Evolutionary conservation across 805 yeast species (phyloP), one percentile per base, ranked within the genome.

Genomic region (Barnettozyma wickerhamii): DNA sequence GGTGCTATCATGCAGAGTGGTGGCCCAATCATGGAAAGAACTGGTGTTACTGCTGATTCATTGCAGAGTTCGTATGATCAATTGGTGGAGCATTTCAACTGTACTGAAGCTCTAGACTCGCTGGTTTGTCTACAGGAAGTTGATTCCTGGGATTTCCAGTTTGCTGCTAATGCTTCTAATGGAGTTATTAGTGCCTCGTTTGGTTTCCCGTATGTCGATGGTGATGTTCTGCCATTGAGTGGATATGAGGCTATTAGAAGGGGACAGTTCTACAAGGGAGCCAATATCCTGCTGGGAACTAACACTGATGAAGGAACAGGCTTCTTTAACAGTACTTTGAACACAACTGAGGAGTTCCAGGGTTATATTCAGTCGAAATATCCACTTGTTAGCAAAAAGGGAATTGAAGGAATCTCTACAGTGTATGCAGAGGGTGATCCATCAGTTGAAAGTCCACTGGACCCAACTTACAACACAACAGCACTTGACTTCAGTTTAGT

Each of bases 1-100:
- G 53, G 53, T 41, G 53, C 45, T 12, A 45, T 47, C 15, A 37
- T 47, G 48, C 47, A 49, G 27, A 30, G 40, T 38, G 53, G 53
- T 10, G 33, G 41, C 5, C 32, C 39, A 5, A 34, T 47, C 20
- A 27, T 40, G 36, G 17, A 40, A 9, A 14, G 15, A 14, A 33
- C 36, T 15, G 41, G 37, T 15, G 20, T 33, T 27, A 24, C 6
- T 15, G 35, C 44, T n/a, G 47, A 42, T 4, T 35, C 37, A 19
- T 18, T 14, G 10, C 40, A 35, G 14, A 30, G 19, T 2, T 30
- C 19, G 10, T 48, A 36, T 23, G 37, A 44, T 6, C 35, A 20
- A 4, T 14, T 48, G 18, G 43, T 39, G 13, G 42, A 39, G 18
- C 28, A 46, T 23, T 33, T 41, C 36, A 38, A 42, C 32, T 48